Evolutionary conservation across 2,329 filamentous ascomycete species (phyloP), one percentile per base, ranked within the genome.

Genomic region (Talaromyces piceae): DNA sequence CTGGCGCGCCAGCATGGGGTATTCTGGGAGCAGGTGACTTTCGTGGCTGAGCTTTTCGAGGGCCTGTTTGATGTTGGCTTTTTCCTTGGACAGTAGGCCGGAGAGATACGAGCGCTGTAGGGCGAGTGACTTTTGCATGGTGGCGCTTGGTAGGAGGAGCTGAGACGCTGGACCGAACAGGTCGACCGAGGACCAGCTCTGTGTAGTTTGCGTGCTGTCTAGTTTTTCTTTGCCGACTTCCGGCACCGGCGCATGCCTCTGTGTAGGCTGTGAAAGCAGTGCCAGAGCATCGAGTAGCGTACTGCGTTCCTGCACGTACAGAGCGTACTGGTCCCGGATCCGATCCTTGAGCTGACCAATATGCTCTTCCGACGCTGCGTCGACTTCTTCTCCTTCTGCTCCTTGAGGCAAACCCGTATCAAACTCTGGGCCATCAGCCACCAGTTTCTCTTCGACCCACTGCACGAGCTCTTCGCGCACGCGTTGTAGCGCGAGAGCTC

Each of bases 371-470:
- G n/a, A n/a, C n/a, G n/a, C n/a, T n/a, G n/a, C n/a, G n/a, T n/a
- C n/a, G n/a, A n/a, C n/a, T n/a, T n/a, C n/a, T n/a, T n/a, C n/a
- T n/a, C n/a, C n/a, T n/a, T n/a, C n/a, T n/a, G n/a, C 5, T 66
- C 58, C 47, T 66, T 64, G 25, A 69, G n/a, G n/a, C n/a, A n/a
- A n/a, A n/a, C n/a, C 61, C 22, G 62, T 58, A 2, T 62, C 50
- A 25, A 59, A 51, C 23, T 52, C 59, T 11, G 25, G 39, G 30
- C 63, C 62, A 22, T 68, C 66, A 4, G 56, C 72, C 13, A 43
- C 44, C 43, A 79, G 57, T 41, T 76, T 74, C 37, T 69, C 67
- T 57, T 79, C 75, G 5, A 78, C 68, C 76, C 76, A 79, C 41
- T 70, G 65, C 4, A 77, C 68, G 41, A 79, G 62, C 53, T 76